Percentiles rank a stretch among this genome's conserved stretches.
These are phyloP conservation scores for Mrakia frigida DNA, from an alignment of 768 basidiomycete genomes.

Conservation along the genomic window DNA sequence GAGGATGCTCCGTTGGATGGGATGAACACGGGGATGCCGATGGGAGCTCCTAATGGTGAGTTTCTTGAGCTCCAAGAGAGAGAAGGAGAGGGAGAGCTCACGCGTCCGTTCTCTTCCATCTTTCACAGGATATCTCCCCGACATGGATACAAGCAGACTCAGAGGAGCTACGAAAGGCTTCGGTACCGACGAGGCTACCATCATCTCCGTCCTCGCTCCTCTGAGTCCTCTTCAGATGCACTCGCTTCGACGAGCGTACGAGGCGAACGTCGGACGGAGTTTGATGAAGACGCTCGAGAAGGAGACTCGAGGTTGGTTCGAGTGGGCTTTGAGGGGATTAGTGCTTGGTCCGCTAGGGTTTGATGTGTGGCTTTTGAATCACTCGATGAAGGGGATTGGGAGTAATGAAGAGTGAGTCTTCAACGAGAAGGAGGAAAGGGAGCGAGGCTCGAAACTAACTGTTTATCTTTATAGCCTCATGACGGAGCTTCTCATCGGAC, in stretches of 20 bases:
- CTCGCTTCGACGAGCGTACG: conserved; percentile 41
- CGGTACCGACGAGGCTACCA: conserved; percentile 41
- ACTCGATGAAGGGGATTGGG: conserved; percentile 8
- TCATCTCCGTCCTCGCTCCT: conserved; percentile 41
- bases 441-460: not conserved
- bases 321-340: conserved; percentile 18
- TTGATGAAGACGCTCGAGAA: conserved; percentile 44
- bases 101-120: not conserved
- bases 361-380: conserved; percentile 25
- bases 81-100: too few species aligned
- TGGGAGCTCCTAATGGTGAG: conserved; percentile 9
- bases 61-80: not conserved
- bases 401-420: conserved; percentile 30
- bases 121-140: conserved; percentile 41
- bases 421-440: not conserved
- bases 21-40: conserved; percentile 25
- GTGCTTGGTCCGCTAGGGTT: conserved; percentile 24
- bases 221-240: conserved; percentile 44
- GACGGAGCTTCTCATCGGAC: conserved; percentile 17
- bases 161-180: conserved; percentile 47
- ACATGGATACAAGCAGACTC: conserved; percentile 43
- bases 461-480: not conserved
- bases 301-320: conserved; percentile 42
- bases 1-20: conserved; percentile 18
- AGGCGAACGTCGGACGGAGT: conserved; percentile 40